Base-by-base conservation (phyloP, 1,284 basidiomycete species). In the Amylostereum areolatum region DNA sequence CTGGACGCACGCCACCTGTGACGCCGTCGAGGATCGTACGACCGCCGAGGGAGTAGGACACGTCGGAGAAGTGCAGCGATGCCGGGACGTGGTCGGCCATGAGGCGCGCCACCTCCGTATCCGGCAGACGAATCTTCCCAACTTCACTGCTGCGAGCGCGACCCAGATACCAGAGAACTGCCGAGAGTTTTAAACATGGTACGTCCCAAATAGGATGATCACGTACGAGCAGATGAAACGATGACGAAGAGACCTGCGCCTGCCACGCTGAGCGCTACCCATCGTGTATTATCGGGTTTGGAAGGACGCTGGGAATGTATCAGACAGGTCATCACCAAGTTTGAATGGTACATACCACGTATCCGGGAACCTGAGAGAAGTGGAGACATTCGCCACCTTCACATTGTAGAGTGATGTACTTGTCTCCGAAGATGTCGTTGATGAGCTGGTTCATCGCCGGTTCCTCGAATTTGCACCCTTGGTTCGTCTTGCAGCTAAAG, bases 361-460 rank as follows among this genome's bases (percentile, higher is more conserved):
- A 97, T 8, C 96, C 96, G 1, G 96, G 96, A 3, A 97, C 93
- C 67, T 93, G 89, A 0, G 89, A 92, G 60, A 85, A 92, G 63
- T 97, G 92, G 61, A 99, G 66, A 63, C 96, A 98, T 68, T 98
- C 96, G 30, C 96, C 96, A 7, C 89, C 85, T 1, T 88, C 73
- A 60, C 96, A 99, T 43, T 85, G 68, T 46, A 98, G 77, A 3
- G 90, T 89, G 64, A 99, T 99, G 59, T 85, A 88, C 1, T 73
- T 74, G 65, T 99, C 96, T 6, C 92, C 96, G 59, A 99, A 98
- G 55, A 99, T 85, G 56, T 89, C 85, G 60, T 87, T 83, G 66
- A 99, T 98, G 45, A 99, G 78, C 33, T 85, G 77, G 63, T 98
- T 97, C 96, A 98, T 97, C 0, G 90, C 92, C 0, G 92, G 92